Evolutionary conservation across 345 rosid genomes (phyloP), one percentile per base, ranked within the genome.

Genomic region (Psidium friedrichsthalianum): DNA sequence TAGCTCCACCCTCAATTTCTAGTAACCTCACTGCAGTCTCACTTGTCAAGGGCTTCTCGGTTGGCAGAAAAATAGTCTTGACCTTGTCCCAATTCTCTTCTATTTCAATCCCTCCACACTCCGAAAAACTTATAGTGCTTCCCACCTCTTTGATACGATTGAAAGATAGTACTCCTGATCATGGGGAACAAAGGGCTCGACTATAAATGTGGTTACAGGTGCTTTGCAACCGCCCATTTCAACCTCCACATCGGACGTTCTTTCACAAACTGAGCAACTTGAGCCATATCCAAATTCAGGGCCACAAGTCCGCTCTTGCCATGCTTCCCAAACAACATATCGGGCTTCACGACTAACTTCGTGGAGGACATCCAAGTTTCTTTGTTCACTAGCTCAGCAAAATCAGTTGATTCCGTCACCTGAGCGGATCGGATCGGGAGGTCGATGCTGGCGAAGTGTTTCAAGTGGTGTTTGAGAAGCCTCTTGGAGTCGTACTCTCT

Each of bases 1-100:
- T n/a, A n/a, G n/a, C n/a, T n/a, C n/a, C n/a, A n/a, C n/a, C n/a
- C n/a, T n/a, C n/a, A n/a, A n/a, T n/a, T n/a, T n/a, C n/a, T n/a
- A n/a, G n/a, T n/a, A n/a, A n/a, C n/a, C n/a, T n/a, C n/a, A n/a
- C n/a, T n/a, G n/a, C n/a, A 21, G 91, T 92, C 69, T 96, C 95
- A 59, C 81, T 90, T 3, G 94, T 92, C 95, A 96, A 90, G 51
- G 92, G 82, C 89, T 94, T 95, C 83, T 94, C 98, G 2, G 96
- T 88, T 47, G 98, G 95, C 85, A 97, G 93, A 90, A 87, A 93
- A 85, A 97, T 83, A 53, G 94, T 92, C 87, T 97, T 97, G 83
- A 97, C 99, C 93, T 97, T 96, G 91, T 95, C 98, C 99, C 98
- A 97, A 83, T 97, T 97, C 90, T 95, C 99, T 94, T 97, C 99